These are phyloP conservation scores for Dryas alaskensis DNA, from an alignment of 306 rosid genomes.

Conservation along the genomic window DNA sequence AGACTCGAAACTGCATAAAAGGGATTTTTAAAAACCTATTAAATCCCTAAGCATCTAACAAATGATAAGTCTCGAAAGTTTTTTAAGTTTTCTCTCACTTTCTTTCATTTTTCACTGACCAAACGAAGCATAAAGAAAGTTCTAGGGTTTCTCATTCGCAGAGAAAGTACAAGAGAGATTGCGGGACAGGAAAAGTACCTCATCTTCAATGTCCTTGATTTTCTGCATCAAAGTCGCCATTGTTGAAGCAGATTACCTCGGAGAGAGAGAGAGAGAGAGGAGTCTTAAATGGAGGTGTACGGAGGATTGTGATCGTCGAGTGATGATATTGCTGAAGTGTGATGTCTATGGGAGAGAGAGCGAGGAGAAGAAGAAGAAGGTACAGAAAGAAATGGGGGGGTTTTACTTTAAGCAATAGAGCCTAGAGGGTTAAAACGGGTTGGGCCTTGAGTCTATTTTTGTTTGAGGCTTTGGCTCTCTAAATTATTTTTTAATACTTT, in stretches of 20 bases:
- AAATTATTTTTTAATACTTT: too few species aligned
- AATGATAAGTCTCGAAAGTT: neutral
- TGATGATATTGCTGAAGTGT: too few species aligned
- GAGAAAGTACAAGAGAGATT: neutral
- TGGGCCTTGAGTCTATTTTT: too few species aligned
- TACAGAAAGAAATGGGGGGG: too few species aligned
- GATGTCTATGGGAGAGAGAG: too few species aligned
- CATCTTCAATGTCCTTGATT: conserved; percentile 99
- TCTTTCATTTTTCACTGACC: neutral
- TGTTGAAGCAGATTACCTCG: conserved; percentile 33
- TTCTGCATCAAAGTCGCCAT: conserved; percentile 99
- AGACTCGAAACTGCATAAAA: neutral
- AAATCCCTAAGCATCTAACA: conserved; percentile 2
- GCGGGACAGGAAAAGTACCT: conserved; percentile 46
- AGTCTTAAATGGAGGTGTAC: neutral
- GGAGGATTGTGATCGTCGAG: neutral
- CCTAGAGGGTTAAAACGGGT: too few species aligned
- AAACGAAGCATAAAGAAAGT: neutral
- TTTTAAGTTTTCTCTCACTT: neutral
- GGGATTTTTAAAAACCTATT: neutral
- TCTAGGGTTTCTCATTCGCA: conserved; percentile 3
- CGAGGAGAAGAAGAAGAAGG: too few species aligned
- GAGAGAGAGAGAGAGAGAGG: neutral
- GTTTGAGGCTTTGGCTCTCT: too few species aligned
- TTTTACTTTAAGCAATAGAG: too few species aligned